Percentiles rank a stretch among this genome's conserved stretches.
Conservation (phyloP, 345 rosid species). For the Citrus sp. region DNA sequence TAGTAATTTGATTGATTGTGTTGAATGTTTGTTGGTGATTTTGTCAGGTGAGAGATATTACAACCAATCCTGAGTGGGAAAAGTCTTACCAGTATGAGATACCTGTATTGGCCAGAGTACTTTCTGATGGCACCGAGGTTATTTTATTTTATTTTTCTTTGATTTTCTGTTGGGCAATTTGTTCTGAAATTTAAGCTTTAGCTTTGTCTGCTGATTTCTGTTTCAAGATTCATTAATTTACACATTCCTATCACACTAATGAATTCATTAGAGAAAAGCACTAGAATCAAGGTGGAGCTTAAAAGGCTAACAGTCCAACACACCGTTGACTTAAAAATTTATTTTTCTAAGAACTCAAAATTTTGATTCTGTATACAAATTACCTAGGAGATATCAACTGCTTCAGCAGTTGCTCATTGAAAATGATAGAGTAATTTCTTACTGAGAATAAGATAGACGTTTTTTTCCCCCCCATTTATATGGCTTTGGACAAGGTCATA, state of each 20-base stretch:
- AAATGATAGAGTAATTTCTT: not conserved
- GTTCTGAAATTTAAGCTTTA: not conserved
- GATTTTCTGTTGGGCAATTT: not conserved
- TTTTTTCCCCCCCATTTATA: not conserved
- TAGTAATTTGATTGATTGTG: not conserved
- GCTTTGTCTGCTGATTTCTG: not conserved
- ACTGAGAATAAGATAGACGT: not conserved
- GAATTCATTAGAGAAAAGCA: not conserved
- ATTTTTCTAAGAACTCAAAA: not conserved
- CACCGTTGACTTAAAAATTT: not conserved
- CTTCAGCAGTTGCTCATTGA: not conserved
- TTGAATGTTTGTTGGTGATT: not conserved
- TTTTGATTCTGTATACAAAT: not conserved
- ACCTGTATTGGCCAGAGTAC: constrained; percentile 67
- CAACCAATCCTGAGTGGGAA: constrained; percentile 77
- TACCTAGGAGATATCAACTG: not conserved
- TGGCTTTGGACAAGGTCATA: not conserved
- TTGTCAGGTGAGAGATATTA: constrained; percentile 70
- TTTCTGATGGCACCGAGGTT: constrained; percentile 69
- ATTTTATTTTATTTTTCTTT: not conserved
- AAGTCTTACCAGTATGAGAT: constrained; percentile 77
- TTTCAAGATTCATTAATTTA: not conserved
- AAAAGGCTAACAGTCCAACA: not conserved
- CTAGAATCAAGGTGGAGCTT: not conserved
- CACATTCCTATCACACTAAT: not conserved